These are phyloP conservation scores for Spironucleus salmonicida DNA, from an alignment of 208 protist genomes.

Conservation along the genomic window DNA sequence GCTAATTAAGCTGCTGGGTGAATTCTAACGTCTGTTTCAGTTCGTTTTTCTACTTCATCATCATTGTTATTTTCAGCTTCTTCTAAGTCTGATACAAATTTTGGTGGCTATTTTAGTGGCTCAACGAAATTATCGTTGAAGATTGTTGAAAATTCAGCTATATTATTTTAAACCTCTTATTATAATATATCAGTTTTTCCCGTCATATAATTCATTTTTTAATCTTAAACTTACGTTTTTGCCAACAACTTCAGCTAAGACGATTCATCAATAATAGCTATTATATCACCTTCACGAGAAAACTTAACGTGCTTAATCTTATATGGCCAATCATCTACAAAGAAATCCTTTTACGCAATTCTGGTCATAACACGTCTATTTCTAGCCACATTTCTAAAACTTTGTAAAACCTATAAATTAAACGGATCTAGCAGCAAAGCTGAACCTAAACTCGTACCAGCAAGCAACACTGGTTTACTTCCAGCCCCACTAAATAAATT, in stretches of 20 bases:
- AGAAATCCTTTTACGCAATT: too few species aligned
- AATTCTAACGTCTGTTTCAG: neutral
- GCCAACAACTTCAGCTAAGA: neutral
- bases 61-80: neutral
- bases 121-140: neutral
- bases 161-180: conserved; percentile 1
- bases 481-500: neutral
- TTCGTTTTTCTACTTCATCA: conserved; percentile 2
- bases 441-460: neutral
- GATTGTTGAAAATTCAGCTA: neutral
- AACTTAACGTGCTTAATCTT: conserved; percentile 20
- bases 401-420: neutral
- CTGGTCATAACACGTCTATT: too few species aligned
- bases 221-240: neutral
- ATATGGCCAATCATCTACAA: too few species aligned
- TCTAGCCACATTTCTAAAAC: too few species aligned
- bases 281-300: neutral
- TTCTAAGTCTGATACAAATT: conserved; percentile 7
- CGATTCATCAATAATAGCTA: conserved; percentile 13
- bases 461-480: neutral
- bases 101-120: neutral
- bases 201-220: neutral
- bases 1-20: conserved; percentile 19
- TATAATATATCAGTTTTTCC: neutral
- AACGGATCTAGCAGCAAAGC: conserved; percentile 15